Evolutionary conservation across 306 rosid species (phyloP).

Genomic region (Macrotyloma uniflorum): DNA sequence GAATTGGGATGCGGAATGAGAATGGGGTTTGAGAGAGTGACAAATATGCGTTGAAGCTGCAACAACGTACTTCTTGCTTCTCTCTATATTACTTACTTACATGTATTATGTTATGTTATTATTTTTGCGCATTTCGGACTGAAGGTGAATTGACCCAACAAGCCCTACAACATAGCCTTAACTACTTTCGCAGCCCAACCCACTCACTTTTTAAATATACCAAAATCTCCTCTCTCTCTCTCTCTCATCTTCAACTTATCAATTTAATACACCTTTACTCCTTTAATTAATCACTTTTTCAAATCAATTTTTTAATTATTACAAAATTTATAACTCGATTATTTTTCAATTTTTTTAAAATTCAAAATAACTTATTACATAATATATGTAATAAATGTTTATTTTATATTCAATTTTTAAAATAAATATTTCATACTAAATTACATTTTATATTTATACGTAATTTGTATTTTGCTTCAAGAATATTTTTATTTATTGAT

Average conservation of each 20-base stretch:
- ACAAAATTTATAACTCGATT: too few species aligned
- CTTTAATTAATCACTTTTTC: too few species aligned
- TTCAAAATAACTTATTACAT: too few species aligned
- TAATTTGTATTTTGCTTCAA: too few species aligned
- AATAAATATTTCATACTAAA: too few species aligned
- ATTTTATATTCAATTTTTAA: too few species aligned
- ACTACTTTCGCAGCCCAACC: constrained; percentile 22
- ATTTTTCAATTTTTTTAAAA: too few species aligned
- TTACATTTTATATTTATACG: too few species aligned
- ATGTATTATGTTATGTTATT: not conserved
- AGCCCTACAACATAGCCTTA: constrained; percentile 13
- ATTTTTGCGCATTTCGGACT: not conserved
- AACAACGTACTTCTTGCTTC: not conserved
- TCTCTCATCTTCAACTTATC: not conserved
- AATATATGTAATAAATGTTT: too few species aligned
- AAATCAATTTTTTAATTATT: too few species aligned
- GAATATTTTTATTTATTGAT: too few species aligned
- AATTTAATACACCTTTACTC: too few species aligned
- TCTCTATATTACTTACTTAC: not conserved
- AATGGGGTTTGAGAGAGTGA: constrained; percentile 16
- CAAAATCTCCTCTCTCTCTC: not conserved
- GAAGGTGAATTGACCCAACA: constrained; percentile 20
- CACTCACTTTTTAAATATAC: not conserved
- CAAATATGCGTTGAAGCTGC: constrained; percentile 33
- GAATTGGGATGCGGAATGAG: not conserved